Base-by-base conservation (phyloP, 2,329 filamentous ascomycete species). In the Byssothecium circinans region DNA sequence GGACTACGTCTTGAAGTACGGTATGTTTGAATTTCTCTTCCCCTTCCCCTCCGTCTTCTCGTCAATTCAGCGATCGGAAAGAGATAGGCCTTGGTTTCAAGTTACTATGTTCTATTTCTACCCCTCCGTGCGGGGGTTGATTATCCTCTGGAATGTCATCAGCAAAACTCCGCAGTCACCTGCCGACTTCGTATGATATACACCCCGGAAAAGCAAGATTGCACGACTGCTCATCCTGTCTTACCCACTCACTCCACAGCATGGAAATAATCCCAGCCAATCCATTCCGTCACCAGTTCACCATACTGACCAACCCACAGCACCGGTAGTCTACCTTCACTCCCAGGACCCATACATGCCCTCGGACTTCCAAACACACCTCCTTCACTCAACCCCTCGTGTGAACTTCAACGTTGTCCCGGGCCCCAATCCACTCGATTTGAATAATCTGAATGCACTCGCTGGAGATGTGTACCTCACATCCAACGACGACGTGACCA, bases 271-370 rank as follows among this genome's bases (percentile, higher is more conserved):
- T 27, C 6, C 25, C 25, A 7, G 25, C 25, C 6, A 27, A 27
- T 27, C 25, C 11, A 6, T 7, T 27, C 25, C 6, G 11, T 11
- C 25, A n/a, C n/a, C n/a, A n/a, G n/a, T n/a, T n/a, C n/a, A n/a
- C n/a, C n/a, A n/a, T n/a, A 20, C 8, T n/a, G 5, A 33, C 53
- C 61, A 25, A 66, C 35, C 5, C 10, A 17, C 41, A 71, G 76
- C 76, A 11, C 76, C 76, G 1, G 53, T 78, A 8, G 69, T 77
- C 27, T 75, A 74, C 47, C 69, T 78, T 6, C 66, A 75, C 59
- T 69, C 70, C 7, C 49, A 56, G 19, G 76, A 79, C 12, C 54
- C 57, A 12, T 77, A 77, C 53, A 56, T 64, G 27, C 76, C 76
- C 0, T 71, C 76, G 4, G 74, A 77, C 54, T 61, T 78, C 33